Percentiles rank a stretch among this genome's conserved stretches.
These are phyloP conservation scores for Henckelia pumila DNA, from an alignment of 257 asterid genomes.

Conservation along the genomic window DNA sequence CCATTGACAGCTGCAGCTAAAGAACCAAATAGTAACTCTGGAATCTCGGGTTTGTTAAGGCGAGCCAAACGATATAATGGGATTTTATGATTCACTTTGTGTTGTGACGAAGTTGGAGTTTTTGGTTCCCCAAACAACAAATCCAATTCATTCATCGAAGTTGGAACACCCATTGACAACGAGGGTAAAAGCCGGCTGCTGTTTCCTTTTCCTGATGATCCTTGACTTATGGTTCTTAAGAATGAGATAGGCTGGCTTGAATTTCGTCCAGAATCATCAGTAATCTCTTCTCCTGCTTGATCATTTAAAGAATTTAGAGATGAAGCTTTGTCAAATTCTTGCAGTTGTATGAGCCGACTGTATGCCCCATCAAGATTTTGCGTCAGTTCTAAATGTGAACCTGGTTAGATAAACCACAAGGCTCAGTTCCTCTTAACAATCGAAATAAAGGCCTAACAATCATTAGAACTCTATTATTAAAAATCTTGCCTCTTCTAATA, in stretches of 20 bases:
- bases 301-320: conserved; percentile 13
- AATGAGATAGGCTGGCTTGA: conserved; percentile 24
- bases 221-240: conserved; percentile 23
- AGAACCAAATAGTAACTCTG: conserved; percentile 42
- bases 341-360: conserved; percentile 43
- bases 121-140: not conserved
- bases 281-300: conserved; percentile 22
- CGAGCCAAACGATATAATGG: conserved; percentile 45
- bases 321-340: conserved; percentile 26
- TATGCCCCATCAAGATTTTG: conserved; percentile 46
- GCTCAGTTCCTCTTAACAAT: not conserved
- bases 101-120: conserved; percentile 14
- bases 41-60: conserved; percentile 47
- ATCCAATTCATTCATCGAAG: not conserved
- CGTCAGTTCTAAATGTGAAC: conserved; percentile 48
- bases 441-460: conserved; percentile 4
- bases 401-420: conserved; percentile 22
- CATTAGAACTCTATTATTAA: not conserved
- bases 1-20: conserved; percentile 54
- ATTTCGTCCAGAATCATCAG: conserved; percentile 21
- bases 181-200: conserved; percentile 28
- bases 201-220: conserved; percentile 29
- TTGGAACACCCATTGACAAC: conserved; percentile 2
- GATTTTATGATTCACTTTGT: conserved; percentile 6
- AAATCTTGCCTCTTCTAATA: no score